Evolutionary conservation across 331 rosid genomes (phyloP), one percentile per base, ranked within the genome.

Genomic region (Ulmus americana): DNA sequence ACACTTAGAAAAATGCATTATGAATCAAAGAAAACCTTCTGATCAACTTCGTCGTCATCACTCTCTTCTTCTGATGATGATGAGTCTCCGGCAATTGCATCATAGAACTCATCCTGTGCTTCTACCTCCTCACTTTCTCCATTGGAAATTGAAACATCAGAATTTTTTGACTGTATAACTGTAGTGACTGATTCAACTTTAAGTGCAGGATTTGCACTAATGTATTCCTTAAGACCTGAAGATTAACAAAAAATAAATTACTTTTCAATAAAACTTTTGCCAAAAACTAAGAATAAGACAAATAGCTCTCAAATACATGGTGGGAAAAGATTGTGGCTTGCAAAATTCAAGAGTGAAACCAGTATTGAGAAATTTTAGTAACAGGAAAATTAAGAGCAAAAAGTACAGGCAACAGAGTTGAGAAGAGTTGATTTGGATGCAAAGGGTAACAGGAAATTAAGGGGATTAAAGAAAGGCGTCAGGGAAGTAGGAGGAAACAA

Each of bases 141-240:
- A 72, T 40, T 68, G 28, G 90, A 78, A 74, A 70, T 7, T 18
- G 95, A 82, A 72, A 10, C 81, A 82, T 85, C 84, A n/a, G 94
- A 79, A 28, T 54, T 1, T 77, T 86, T 85, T 41, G 95, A 76
- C 55, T 75, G 86, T 79, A 77, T 65, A 76, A 85, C 58, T 13
- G 84, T 79, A 72, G 86, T 75, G 74, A 80, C 77, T 71, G 65
- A 70, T 85, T 87, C 84, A 46, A 49, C 54, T 65, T 68, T 77
- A 61, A 89, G 85, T 59, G 76, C 78, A 39, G 98, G 97, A 81
- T 83, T 89, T 73, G 98, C 95, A 52, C 83, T 88, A 10, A 89
- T 80, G 67, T 85, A 89, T 79, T 92, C 98, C 85, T 82, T 92
- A 67, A 92, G 72, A 77, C 97, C 98, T 92, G 86, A 77, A 56